Conservation (phyloP, 257 asterid species). For the Orobanche coerulescens region DNA sequence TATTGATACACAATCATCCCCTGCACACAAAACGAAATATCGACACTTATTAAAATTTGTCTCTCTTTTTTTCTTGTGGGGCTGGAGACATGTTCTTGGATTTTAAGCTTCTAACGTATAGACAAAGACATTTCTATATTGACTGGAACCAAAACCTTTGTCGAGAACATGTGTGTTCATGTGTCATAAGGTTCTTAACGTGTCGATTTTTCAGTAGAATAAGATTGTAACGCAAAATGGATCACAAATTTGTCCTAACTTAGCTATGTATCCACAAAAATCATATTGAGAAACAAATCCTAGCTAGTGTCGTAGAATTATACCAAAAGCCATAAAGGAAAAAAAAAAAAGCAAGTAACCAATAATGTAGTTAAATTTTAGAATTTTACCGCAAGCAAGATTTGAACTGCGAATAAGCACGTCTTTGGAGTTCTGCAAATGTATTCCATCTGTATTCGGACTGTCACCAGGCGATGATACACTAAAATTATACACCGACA, state of each 20-base stretch:
- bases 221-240: conserved; percentile 24
- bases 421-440: conserved; percentile 83
- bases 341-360: no score
- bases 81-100: no score
- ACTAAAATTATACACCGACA: conserved; percentile 55
- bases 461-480: conserved; percentile 80
- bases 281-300: no score
- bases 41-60: no score
- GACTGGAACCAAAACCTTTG: conserved; percentile 18
- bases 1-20: conserved; percentile 90
- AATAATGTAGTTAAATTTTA: no score
- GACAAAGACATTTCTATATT: conserved; percentile 22
- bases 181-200: conserved; percentile 23
- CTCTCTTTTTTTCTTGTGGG: neutral
- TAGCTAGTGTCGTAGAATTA: no score
- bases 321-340: no score
- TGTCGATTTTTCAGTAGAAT: no score
- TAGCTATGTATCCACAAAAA: neutral
- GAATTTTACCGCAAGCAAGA: conserved; percentile 75
- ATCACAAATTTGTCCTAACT: conserved; percentile 23
- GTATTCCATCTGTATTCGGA: conserved; percentile 95
- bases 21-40: conserved; percentile 29
- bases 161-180: conserved; percentile 19
- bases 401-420: conserved; percentile 58
- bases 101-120: neutral